A percentile compares a stretch with the other conserved stretches of the same genome.
phyloP scores from a whole-genome alignment of 1,139 yeast genomes.

The Pneumocystis sp. region DNA sequence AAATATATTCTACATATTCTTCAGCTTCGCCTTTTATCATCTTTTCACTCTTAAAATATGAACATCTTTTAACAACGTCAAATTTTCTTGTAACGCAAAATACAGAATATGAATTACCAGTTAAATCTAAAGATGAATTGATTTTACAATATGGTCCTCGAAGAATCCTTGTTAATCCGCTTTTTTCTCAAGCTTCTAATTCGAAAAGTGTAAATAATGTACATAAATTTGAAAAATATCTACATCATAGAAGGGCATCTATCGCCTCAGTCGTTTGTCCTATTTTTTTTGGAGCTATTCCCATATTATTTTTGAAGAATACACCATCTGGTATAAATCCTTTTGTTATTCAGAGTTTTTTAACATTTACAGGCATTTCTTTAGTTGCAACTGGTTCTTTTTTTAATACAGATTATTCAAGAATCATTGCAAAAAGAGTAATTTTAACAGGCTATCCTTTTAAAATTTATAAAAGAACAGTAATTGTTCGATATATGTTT shows the following conservation, averaged over 20 bases:
- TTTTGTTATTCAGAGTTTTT: conserved; percentile 37
- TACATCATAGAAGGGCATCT: conserved; percentile 60
- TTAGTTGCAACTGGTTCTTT: conserved; percentile 83
- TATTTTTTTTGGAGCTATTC: conserved; percentile 55
- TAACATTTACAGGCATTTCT: conserved; percentile 34
- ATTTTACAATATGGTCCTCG: conserved; percentile 89
- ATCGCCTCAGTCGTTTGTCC: conserved; percentile 87
- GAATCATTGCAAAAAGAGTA: conserved; percentile 76
- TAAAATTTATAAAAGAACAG: conserved; percentile 83
- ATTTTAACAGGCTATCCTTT: conserved; percentile 89
- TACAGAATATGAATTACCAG: conserved; percentile 76
- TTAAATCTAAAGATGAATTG: conserved; percentile 63
- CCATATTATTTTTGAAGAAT: conserved; percentile 26
- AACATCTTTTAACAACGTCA: conserved; percentile 69
- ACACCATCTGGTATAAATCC: conserved; percentile 35
- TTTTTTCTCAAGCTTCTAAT: conserved; percentile 51
- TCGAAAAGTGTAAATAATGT: conserved; percentile 65
- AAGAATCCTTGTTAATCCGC: conserved; percentile 69
- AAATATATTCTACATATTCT: conserved; percentile 21
- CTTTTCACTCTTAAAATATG: conserved; percentile 68
- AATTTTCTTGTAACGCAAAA: conserved; percentile 64
- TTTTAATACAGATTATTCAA: conserved; percentile 68
- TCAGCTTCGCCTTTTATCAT: conserved; percentile 38
- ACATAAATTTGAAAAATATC: conserved; percentile 69
- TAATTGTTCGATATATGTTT: conserved; percentile 94